phyloP scores from a whole-genome alignment of 2,329 filamentous ascomycete genomes.

The Cladosporium sp. region DNA sequence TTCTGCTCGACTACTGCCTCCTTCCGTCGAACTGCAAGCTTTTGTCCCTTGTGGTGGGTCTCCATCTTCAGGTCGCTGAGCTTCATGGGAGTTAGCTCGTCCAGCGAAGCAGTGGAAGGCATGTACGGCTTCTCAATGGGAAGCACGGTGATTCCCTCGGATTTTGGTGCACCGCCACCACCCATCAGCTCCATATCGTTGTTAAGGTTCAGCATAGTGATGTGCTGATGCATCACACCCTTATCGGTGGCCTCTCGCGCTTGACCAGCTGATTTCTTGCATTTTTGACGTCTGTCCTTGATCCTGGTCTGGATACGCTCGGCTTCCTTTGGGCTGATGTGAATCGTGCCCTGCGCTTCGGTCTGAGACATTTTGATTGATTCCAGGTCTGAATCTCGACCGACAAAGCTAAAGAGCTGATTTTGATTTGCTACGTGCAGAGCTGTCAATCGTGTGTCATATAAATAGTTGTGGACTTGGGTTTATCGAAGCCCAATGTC shows the following conservation, averaged over 20 bases:
- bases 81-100: conserved; percentile 13
- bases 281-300: conserved; percentile 8
- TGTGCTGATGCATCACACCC: conserved; percentile 3
- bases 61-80: conserved; percentile 17
- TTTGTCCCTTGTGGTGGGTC: conserved; percentile 19
- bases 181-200: conserved; percentile 11
- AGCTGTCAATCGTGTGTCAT: not conserved
- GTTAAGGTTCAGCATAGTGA: conserved; percentile 8
- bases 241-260: conserved; percentile 2
- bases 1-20: conserved; percentile 18
- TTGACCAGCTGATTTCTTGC: not conserved
- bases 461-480: not conserved
- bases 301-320: conserved; percentile 9
- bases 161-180: not conserved
- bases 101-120: conserved; percentile 8
- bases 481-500: not conserved
- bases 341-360: conserved; percentile 1
- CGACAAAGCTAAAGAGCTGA: too few species aligned
- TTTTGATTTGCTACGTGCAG: not conserved
- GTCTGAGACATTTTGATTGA: not conserved
- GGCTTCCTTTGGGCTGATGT: conserved; percentile 10
- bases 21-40: conserved; percentile 20
- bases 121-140: conserved; percentile 12
- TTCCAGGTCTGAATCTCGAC: too few species aligned
- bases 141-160: conserved; percentile 5